These are phyloP conservation scores for Trichophaea hybrida DNA, from an alignment of 2,329 filamentous ascomycete genomes.

Conservation along the genomic window DNA sequence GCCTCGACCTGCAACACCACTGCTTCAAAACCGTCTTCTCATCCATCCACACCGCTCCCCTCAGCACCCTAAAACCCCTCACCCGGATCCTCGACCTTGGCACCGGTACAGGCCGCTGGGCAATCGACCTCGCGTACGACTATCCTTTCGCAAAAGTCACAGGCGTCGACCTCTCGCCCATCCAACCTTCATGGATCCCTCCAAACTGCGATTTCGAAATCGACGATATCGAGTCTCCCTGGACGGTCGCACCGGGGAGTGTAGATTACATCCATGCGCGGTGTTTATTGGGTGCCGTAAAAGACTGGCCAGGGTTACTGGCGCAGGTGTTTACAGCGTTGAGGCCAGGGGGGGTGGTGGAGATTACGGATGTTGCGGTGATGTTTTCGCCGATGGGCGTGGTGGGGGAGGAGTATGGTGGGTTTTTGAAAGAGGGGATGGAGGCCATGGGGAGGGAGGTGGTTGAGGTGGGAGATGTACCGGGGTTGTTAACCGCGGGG, in stretches of 20 bases:
- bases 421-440: background rate
- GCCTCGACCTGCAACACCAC: constrained; percentile 31
- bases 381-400: background rate
- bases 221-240: constrained; percentile 29
- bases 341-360: constrained; percentile 19
- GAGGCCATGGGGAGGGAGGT: background rate
- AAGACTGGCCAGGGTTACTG: constrained; percentile 43
- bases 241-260: constrained; percentile 10
- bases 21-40: constrained; percentile 35
- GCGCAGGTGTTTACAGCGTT: constrained; percentile 29
- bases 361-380: constrained; percentile 16
- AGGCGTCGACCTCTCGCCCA: constrained; percentile 32
- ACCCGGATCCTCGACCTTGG: constrained; percentile 33
- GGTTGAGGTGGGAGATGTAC: constrained; percentile 7
- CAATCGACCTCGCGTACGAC: constrained; percentile 34
- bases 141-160: constrained; percentile 30
- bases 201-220: constrained; percentile 33
- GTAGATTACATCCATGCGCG: constrained; percentile 22
- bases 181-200: constrained; percentile 33
- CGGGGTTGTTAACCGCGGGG: constrained; percentile 24
- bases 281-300: constrained; percentile 44
- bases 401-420: background rate
- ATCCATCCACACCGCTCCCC: constrained; percentile 34
- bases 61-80: constrained; percentile 26
- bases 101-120: constrained; percentile 32